A percentile compares a stretch with the other conserved stretches of the same genome.
Evolutionary conservation across 345 rosid species (phyloP).

Genomic region (Erucastrum elatum): DNA sequence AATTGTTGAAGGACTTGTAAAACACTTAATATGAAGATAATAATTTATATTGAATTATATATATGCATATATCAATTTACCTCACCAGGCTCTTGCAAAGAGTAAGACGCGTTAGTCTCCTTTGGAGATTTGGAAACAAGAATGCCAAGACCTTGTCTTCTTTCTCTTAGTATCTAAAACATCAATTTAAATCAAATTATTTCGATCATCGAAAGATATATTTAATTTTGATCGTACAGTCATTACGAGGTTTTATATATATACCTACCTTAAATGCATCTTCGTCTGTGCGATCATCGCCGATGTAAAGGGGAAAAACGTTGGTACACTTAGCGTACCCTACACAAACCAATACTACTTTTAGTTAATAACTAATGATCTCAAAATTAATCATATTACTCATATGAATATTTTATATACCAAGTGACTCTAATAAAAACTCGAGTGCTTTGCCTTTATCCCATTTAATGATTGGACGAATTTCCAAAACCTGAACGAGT

Average conservation of each 20-base stretch:
- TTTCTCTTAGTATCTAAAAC: slow-evolving; percentile 61
- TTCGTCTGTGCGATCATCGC: slow-evolving; percentile 95
- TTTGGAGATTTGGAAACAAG: slow-evolving; percentile 88
- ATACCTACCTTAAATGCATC: slow-evolving; percentile 90
- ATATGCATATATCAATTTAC: slow-evolving; percentile 22
- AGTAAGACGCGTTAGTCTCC: slow-evolving; percentile 89
- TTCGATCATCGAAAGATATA: neutral
- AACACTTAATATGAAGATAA: neutral
- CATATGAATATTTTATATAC: slow-evolving; percentile 42
- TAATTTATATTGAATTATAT: neutral
- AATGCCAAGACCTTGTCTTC: slow-evolving; percentile 89
- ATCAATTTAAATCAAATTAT: neutral
- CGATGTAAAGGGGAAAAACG: slow-evolving; percentile 90
- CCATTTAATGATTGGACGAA: slow-evolving; percentile 92
- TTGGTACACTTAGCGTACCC: slow-evolving; percentile 78
- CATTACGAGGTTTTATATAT: neutral
- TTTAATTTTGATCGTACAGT: neutral
- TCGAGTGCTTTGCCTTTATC: slow-evolving; percentile 99
- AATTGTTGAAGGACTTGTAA: neutral
- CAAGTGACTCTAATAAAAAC: slow-evolving; percentile 84
- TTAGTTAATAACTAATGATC: neutral
- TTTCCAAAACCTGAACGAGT: slow-evolving; percentile 71
- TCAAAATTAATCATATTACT: neutral
- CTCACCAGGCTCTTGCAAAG: slow-evolving; percentile 76
- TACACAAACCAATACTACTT: slow-evolving; percentile 28